Percentiles rank a stretch among this genome's conserved stretches.
Evolutionary conservation across 148 eudicot genomes (phyloP).

Genomic region (Rhododendron molle): DNA sequence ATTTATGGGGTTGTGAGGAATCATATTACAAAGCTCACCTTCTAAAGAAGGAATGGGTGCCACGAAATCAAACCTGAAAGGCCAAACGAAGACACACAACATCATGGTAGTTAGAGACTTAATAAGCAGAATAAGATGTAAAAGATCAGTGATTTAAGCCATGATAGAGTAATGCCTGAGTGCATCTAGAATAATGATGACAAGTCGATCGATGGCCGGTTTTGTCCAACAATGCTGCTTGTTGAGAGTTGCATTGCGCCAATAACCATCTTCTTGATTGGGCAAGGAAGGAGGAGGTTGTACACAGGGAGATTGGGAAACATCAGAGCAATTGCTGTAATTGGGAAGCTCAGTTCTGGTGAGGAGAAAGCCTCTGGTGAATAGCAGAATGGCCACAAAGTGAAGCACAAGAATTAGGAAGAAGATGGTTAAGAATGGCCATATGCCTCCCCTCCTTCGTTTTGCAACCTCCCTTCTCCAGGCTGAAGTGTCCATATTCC

Average conservation of each 20-base stretch:
- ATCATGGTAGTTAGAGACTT: neutral
- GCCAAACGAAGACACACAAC: neutral
- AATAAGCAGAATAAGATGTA: neutral
- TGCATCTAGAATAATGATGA: slow-evolving; percentile 86
- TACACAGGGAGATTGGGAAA: slow-evolving; percentile 54
- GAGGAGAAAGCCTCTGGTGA: slow-evolving; percentile 93
- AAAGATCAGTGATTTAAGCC: neutral
- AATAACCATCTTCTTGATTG: neutral
- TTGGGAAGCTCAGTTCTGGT: slow-evolving; percentile 87
- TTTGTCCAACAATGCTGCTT: slow-evolving; percentile 61
- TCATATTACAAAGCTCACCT: slow-evolving; percentile 39
- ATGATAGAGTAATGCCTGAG: slow-evolving; percentile 42
- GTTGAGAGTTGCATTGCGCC: slow-evolving; percentile 8
- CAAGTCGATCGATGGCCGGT: slow-evolving; percentile 66
- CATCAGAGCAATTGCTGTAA: slow-evolving; percentile 65
- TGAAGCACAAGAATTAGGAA: slow-evolving; percentile 48
- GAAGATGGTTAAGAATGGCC: slow-evolving; percentile 40
- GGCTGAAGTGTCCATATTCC: neutral
- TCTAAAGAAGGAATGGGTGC: slow-evolving; percentile 15
- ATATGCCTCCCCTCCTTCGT: slow-evolving; percentile 16
- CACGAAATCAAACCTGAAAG: neutral
- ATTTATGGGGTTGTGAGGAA: neutral
- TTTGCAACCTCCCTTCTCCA: slow-evolving; percentile 9
- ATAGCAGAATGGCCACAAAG: slow-evolving; percentile 51
- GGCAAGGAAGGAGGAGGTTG: slow-evolving; percentile 5